phyloP scores from a whole-genome alignment of 768 basidiomycete genomes.

The Boletus rufocinnamomeus region DNA sequence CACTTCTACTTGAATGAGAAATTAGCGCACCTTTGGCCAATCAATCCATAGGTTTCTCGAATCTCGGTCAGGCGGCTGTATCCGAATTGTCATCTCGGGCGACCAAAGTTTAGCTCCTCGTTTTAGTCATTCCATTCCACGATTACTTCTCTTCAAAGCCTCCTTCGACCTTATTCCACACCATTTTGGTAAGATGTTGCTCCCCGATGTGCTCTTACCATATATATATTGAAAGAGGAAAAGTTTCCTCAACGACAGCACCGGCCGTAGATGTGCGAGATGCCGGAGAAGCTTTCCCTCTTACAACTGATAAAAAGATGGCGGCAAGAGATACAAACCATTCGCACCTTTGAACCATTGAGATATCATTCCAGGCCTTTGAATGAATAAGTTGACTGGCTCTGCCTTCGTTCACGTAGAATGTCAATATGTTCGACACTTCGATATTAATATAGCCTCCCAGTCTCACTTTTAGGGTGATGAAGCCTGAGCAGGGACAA shows the following conservation, averaged over 20 bases:
- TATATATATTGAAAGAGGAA: neutral
- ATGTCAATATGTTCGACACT: neutral
- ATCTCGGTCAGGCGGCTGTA: too few species aligned
- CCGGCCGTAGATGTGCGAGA: too few species aligned
- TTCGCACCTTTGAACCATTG: neutral
- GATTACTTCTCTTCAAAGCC: neutral
- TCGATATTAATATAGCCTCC: neutral
- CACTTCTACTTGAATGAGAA: neutral
- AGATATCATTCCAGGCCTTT: neutral
- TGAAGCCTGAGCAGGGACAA: neutral
- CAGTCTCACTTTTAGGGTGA: neutral
- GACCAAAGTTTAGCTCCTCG: too few species aligned
- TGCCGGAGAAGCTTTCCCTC: neutral
- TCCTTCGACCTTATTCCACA: neutral
- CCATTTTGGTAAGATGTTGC: neutral
- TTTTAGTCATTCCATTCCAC: neutral
- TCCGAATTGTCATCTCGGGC: too few species aligned
- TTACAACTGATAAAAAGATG: neutral
- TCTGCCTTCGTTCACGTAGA: neutral
- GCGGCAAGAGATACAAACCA: neutral
- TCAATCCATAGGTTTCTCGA: neutral
- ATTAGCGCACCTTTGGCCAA: neutral
- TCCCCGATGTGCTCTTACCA: neutral
- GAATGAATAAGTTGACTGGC: too few species aligned
- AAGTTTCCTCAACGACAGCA: neutral